Base-by-base conservation (phyloP, 2,329 filamentous ascomycete species). In the Trichoderma sp. region DNA sequence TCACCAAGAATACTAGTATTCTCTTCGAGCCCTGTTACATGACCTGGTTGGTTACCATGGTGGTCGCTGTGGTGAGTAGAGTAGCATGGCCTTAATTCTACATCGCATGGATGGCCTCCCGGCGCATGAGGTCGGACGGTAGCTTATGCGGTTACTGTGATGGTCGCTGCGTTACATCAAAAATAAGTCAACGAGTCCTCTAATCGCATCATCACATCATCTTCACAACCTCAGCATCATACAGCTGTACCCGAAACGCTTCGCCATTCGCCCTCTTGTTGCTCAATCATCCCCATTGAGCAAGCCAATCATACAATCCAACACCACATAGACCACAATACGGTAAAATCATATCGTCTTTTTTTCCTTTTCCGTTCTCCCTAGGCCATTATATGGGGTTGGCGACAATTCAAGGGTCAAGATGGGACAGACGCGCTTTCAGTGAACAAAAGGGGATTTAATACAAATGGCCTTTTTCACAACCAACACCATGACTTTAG, bases 381-480 rank as follows among this genome's bases (percentile, higher is more conserved):
- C 35, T 33, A 7, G 14, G 60, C 45, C 71, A 56, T 65, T 24
- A 35, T 65, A 64, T 24, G 33, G 31, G 31, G 45, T 67, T 16
- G 71, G 63, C 27, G 71, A 35, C 62, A 65, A 31, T 29, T 60
- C 45, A 59, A 74, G 62, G 31, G 50, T 66, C 45, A 18, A 73
- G 27, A 73, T 65, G n/a, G 71, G 71, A 65, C 71, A 56, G 50
- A 62, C 75, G 74, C 71, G 71, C 29, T 73, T 69, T 18, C 59
- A 64, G 33, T 80, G 78, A 80, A 82, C 79, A 81, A 82, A 73
- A 80, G 78, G 75, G 79, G 82, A 83, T 84, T 86, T 85, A 85
- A 84, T 84, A 85, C 81, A 84, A 83, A 84, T 24, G 75, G 69
- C 60, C 59, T 64, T 73, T 85, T 86, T 85, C 83, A 87, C 84